Evolutionary conservation across 2,329 filamentous ascomycete genomes (phyloP).

Genomic region (Aureobasidium mangrovei): DNA sequence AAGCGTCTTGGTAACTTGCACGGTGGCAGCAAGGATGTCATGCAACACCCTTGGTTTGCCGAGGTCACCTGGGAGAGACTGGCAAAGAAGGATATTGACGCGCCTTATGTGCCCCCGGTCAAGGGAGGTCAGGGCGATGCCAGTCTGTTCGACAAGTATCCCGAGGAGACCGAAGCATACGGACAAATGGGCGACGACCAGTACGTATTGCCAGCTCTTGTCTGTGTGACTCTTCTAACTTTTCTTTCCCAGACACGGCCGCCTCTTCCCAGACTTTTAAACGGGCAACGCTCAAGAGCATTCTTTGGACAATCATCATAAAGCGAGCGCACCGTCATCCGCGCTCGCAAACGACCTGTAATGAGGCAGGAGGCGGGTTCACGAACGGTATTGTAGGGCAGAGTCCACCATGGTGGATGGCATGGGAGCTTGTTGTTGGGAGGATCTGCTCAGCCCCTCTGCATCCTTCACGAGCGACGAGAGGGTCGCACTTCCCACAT

Average conservation of each 20-base stretch:
- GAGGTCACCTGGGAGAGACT: conserved; percentile 97
- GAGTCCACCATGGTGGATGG: too few relatives aligned
- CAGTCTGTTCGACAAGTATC: conserved; percentile 96
- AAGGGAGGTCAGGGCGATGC: conserved; percentile 89
- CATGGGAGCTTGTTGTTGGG: too few relatives aligned
- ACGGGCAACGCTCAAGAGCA: background rate
- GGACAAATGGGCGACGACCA: conserved; percentile 70
- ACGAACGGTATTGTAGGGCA: background rate
- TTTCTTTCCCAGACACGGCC: conserved; percentile 50
- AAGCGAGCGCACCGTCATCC: background rate
- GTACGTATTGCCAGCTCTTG: conserved; percentile 49
- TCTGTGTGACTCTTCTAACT: background rate
- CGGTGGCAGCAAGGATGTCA: conserved; percentile 83
- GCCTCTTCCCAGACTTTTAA: conserved; percentile 70
- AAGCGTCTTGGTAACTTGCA: conserved; percentile 93
- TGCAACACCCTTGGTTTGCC: conserved; percentile 90
- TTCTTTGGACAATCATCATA: conserved; percentile 1
- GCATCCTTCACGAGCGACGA: too few relatives aligned
- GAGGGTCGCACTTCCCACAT: background rate
- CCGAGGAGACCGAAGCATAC: conserved; percentile 91
- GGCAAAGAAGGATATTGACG: conserved; percentile 93
- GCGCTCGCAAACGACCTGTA: background rate
- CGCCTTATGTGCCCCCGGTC: conserved; percentile 92
- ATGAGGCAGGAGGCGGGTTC: conserved; percentile 1
- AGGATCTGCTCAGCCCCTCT: too few relatives aligned